Evolutionary conservation across 2,329 filamentous ascomycete species (phyloP), one percentile per base, ranked within the genome.

Genomic region (Madurella mycetomatis): DNA sequence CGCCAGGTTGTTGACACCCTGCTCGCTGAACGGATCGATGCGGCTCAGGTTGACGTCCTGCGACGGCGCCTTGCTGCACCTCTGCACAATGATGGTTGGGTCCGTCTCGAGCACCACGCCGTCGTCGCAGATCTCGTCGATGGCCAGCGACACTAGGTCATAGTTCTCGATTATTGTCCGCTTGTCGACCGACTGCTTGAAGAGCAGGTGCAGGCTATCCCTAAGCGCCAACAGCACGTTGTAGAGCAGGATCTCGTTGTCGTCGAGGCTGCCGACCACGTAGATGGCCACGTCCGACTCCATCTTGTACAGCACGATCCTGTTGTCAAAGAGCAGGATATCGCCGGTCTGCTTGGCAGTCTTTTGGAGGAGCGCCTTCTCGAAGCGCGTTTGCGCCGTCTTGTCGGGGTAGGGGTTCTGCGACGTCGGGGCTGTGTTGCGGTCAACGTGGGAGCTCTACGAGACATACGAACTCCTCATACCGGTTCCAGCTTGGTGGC

Each of bases 121-220:
- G 68, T 95, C 91, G 72, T 96, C 91, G 51, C 95, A 84, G 59
- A 95, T 92, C 73, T 99, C 94, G 72, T 99, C 94, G 61, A 99
- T 89, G 43, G 92, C 90, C 51, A 99, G 83, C 13, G 91, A 88
- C 59, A 96, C 89, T 18, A 97, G 82, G 73, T 97, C 94, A 78
- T 97, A 99, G 81, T 97, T 97, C 75, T 99, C 94, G 67, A 97
- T 87, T 62, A 97, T 91, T 54, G 94, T 97, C 63, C 94, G 87
- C 81, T 96, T 96, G 77, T 99, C 94, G 48, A 95, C 92, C 34
- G 90, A 90, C 81, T 95, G 92, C 92, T 96, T 96, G 69, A 97
- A 89, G 41, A 96, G 76, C 49, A 97, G 86, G 69, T 92, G 90
- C 66, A 97, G 77, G 48, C 88, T 87, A 75, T 97, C 94, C 63